Conservation (phyloP, 2,329 filamentous ascomycete species). For the Ceratocystis alfenasii region DNA sequence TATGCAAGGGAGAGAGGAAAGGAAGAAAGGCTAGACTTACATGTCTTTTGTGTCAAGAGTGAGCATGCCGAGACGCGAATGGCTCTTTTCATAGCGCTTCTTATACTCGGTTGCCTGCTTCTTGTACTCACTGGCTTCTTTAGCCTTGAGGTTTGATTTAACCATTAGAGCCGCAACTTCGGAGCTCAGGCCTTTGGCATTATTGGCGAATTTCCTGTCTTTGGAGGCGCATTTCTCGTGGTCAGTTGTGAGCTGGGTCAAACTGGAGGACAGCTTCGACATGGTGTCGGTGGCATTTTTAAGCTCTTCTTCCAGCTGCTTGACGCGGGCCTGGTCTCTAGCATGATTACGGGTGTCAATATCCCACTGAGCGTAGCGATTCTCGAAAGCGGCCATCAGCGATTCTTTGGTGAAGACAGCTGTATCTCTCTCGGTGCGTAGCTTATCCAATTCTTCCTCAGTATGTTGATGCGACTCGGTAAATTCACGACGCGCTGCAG, state of each 20-base stretch:
- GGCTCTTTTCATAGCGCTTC: constrained; percentile 21
- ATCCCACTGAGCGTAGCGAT: constrained; percentile 20
- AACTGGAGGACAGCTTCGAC: constrained; percentile 1
- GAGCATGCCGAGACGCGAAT: constrained; percentile 19
- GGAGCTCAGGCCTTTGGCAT: constrained; percentile 15
- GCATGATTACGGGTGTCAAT: constrained; percentile 12
- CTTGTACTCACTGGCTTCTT: constrained; percentile 18
- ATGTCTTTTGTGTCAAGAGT: constrained; percentile 22
- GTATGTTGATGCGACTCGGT: constrained; percentile 10
- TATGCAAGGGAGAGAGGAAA: neutral
- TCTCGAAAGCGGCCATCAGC: constrained; percentile 19
- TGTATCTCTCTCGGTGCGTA: constrained; percentile 18
- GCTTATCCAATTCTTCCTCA: constrained; percentile 8
- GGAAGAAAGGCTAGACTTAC: constrained; percentile 7
- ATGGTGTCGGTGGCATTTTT: constrained; percentile 10
- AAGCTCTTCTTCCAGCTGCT: constrained; percentile 14
- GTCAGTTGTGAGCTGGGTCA: constrained; percentile 9
- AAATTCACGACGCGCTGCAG: constrained; percentile 6
- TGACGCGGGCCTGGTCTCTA: neutral
- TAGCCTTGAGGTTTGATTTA: constrained; percentile 20
- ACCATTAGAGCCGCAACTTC: constrained; percentile 20
- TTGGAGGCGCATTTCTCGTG: constrained; percentile 20
- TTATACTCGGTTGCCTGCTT: constrained; percentile 20
- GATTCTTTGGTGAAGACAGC: constrained; percentile 21
- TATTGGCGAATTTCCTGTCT: constrained; percentile 14